A percentile compares a stretch with the other conserved stretches of the same genome.
phyloP scores from a whole-genome alignment of 495 filamentous ascomycete genomes.

The Geopyxis carbonaria region DNA sequence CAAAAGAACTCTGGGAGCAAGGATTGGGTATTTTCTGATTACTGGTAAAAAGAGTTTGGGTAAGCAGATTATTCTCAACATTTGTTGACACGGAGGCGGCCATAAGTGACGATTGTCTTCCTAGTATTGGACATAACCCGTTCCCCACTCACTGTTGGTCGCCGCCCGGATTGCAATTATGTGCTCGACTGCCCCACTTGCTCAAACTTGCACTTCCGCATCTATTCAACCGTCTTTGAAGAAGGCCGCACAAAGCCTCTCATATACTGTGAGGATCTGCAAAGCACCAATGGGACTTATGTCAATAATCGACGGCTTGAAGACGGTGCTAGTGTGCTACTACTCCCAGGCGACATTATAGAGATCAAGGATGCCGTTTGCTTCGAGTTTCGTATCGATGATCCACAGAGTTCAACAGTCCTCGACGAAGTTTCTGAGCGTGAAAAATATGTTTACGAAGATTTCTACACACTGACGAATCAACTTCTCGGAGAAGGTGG shows the following conservation, averaged over 20 bases:
- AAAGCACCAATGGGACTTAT: slow-evolving; percentile 31
- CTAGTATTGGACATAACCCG: slow-evolving; percentile 3
- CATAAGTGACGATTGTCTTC: too few relatives aligned
- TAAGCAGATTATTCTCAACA: too few relatives aligned
- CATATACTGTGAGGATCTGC: slow-evolving; percentile 36
- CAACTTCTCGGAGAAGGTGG: slow-evolving; percentile 35
- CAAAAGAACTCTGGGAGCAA: too few relatives aligned
- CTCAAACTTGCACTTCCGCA: slow-evolving; percentile 30
- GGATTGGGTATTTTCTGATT: too few relatives aligned
- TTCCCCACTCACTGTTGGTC: slow-evolving; percentile 1
- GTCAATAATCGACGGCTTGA: slow-evolving; percentile 31
- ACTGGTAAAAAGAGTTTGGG: too few relatives aligned
- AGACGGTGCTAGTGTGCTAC: slow-evolving; percentile 27
- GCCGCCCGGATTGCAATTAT: neutral
- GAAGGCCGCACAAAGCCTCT: slow-evolving; percentile 28
- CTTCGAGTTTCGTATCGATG: slow-evolving; percentile 18
- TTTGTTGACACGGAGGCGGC: too few relatives aligned
- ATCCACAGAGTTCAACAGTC: slow-evolving; percentile 1
- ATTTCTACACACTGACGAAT: slow-evolving; percentile 28
- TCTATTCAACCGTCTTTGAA: slow-evolving; percentile 36
- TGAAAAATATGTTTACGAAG: slow-evolving; percentile 7
- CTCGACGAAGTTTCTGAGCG: slow-evolving; percentile 7
- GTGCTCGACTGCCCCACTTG: slow-evolving; percentile 4
- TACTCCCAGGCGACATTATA: slow-evolving; percentile 33
- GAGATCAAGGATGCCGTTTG: slow-evolving; percentile 8